phyloP scores from a whole-genome alignment of 169 alveolate genomes.

The Eimeria sp. region DNA sequence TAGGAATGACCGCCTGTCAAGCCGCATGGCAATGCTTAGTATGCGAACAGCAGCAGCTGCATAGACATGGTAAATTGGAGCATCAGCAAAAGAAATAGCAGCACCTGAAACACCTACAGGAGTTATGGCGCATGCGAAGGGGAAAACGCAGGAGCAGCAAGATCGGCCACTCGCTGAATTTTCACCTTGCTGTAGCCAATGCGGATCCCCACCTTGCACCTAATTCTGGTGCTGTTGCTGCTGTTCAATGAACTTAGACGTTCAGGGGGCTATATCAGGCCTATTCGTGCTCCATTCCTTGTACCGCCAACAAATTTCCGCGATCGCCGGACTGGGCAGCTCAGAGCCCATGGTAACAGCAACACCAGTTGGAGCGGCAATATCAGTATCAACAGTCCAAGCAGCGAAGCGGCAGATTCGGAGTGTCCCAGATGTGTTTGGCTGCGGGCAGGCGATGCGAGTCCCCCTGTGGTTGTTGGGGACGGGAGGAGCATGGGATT shows the following conservation, averaged over 20 bases:
- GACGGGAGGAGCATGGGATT: not conserved
- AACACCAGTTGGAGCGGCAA: constrained; percentile 27
- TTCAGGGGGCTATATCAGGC: not conserved
- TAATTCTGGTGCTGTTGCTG: constrained; percentile 32
- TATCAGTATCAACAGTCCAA: constrained; percentile 14
- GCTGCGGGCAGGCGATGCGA: not conserved
- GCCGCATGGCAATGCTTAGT: not conserved
- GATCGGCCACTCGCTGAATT: not conserved
- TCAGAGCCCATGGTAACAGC: not conserved
- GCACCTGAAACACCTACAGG: not conserved
- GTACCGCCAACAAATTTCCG: not conserved
- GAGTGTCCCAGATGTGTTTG: constrained; percentile 48
- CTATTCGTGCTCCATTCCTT: not conserved
- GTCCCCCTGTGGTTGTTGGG: constrained; percentile 17
- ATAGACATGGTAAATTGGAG: constrained; percentile 1
- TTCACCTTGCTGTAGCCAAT: not conserved
- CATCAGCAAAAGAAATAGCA: not conserved
- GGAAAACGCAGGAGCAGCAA: constrained; percentile 13
- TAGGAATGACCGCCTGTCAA: not conserved
- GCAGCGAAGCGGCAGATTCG: not conserved
- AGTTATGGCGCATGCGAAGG: not conserved
- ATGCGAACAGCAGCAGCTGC: not conserved
- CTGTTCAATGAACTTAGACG: not conserved
- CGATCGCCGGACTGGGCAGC: not conserved
- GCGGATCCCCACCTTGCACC: not conserved